A percentile compares a stretch with the other conserved stretches of the same genome.
phyloP scores from a whole-genome alignment of 2,329 filamentous ascomycete species.

The Phialemoniopsis sp. region DNA sequence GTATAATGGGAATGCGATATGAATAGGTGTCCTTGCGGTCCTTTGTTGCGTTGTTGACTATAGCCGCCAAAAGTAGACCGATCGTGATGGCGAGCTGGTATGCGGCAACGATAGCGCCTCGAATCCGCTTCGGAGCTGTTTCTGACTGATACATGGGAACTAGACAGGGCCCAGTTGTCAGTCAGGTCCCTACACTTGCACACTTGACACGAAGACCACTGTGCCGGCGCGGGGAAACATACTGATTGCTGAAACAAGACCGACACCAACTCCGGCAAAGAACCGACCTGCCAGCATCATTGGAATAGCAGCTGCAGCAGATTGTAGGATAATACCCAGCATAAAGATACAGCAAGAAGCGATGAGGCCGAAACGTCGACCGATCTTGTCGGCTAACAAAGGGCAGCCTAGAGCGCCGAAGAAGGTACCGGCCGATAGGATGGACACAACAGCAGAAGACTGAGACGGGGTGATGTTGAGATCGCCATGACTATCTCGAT shows the following conservation, averaged over 20 bases:
- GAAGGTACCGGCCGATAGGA: constrained; percentile 69
- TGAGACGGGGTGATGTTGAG: constrained; percentile 42
- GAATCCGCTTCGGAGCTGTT: constrained; percentile 64
- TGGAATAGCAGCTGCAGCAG: constrained; percentile 50
- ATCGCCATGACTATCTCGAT: constrained; percentile 30
- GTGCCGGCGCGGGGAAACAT: constrained; percentile 17
- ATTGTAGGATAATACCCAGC: constrained; percentile 61
- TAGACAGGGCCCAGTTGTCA: constrained; percentile 26
- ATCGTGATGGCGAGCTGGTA: constrained; percentile 66
- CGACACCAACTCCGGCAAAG: constrained; percentile 66
- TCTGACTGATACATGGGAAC: constrained; percentile 66
- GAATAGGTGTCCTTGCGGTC: constrained; percentile 44
- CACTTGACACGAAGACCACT: too few species aligned
- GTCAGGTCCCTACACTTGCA: too few species aligned
- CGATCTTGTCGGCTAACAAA: constrained; percentile 56
- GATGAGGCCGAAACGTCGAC: constrained; percentile 58
- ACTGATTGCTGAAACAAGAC: constrained; percentile 60
- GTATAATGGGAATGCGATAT: constrained; percentile 54
- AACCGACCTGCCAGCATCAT: constrained; percentile 64
- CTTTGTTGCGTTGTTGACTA: constrained; percentile 57
- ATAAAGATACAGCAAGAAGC: constrained; percentile 56
- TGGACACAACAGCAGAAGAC: constrained; percentile 62
- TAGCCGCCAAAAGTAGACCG: constrained; percentile 57
- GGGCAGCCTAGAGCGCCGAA: constrained; percentile 60
- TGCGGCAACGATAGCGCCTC: constrained; percentile 59